phyloP scores from a whole-genome alignment of 2,329 filamentous ascomycete genomes.

The Ophiocordyceps camponoti-leonardi region DNA sequence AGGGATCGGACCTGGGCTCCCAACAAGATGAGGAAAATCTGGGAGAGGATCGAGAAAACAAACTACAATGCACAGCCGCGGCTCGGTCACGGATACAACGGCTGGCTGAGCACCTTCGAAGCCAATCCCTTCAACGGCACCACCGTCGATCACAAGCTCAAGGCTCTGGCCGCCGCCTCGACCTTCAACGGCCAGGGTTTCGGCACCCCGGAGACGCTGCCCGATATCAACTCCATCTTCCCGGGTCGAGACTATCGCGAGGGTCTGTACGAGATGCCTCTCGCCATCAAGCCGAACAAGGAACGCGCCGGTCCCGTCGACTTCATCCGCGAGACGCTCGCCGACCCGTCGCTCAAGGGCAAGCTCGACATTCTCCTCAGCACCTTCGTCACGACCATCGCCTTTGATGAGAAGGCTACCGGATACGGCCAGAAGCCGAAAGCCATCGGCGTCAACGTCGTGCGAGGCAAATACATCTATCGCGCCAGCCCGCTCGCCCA shows the following conservation, averaged over 20 bases:
- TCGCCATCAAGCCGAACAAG: slow-evolving; percentile 20
- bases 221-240: slow-evolving; percentile 31
- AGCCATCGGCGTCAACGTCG: slow-evolving; percentile 24
- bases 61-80: slow-evolving; percentile 18
- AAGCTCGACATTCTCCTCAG: slow-evolving; percentile 8
- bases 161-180: slow-evolving; percentile 12
- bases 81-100: slow-evolving; percentile 36
- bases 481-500: slow-evolving; percentile 21
- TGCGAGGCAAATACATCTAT: slow-evolving; percentile 23
- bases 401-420: slow-evolving; percentile 10
- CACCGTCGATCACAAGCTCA: slow-evolving; percentile 29
- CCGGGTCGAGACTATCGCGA: slow-evolving; percentile 24
- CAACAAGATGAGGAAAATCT: slow-evolving; percentile 42
- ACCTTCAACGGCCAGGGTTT: slow-evolving; percentile 12
- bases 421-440: slow-evolving; percentile 8
- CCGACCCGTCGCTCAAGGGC: slow-evolving; percentile 6
- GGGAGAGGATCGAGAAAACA: slow-evolving; percentile 37
- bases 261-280: slow-evolving; percentile 26
- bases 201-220: slow-evolving; percentile 2
- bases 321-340: slow-evolving; percentile 19
- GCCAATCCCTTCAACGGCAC: slow-evolving; percentile 27
- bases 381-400: slow-evolving; percentile 17
- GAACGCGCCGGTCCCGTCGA: slow-evolving; percentile 30
- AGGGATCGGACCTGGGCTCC: slow-evolving; percentile 42
- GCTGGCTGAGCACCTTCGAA: slow-evolving; percentile 37